Conservation (phyloP, 768 basidiomycete genomes). For the Hericium coralloides region DNA sequence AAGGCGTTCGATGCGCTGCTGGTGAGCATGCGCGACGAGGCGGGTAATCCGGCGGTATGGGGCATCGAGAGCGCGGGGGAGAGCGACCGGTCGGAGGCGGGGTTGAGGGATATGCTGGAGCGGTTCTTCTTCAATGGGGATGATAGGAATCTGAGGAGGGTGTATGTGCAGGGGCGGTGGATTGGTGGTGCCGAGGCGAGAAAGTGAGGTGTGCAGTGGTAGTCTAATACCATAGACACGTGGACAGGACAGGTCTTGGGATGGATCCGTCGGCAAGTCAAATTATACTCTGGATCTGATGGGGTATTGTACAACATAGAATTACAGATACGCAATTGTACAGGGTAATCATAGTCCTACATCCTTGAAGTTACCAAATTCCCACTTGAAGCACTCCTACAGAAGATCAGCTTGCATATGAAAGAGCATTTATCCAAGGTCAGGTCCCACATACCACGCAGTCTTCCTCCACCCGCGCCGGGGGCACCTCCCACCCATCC, state of each 20-base stretch:
- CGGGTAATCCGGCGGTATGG: slow-evolving; percentile 54
- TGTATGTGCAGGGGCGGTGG: slow-evolving; percentile 74
- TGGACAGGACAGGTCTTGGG: no score
- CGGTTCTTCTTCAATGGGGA: slow-evolving; percentile 83
- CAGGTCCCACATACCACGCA: slow-evolving; percentile 42
- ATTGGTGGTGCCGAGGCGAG: slow-evolving; percentile 59
- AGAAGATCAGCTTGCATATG: neutral
- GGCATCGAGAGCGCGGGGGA: slow-evolving; percentile 28
- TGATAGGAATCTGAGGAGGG: slow-evolving; percentile 70
- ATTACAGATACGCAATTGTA: slow-evolving; percentile 1
- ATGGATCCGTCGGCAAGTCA: no score
- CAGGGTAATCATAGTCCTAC: neutral
- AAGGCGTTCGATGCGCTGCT: slow-evolving; percentile 89
- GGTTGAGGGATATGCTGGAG: slow-evolving; percentile 59
- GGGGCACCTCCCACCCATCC: slow-evolving; percentile 41
- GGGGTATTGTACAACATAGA: slow-evolving; percentile 1
- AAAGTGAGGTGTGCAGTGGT: neutral
- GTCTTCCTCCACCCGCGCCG: slow-evolving; percentile 49
- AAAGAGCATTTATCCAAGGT: neutral
- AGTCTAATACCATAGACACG: neutral
- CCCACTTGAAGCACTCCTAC: slow-evolving; percentile 76
- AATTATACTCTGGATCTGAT: neutral
- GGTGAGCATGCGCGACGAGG: slow-evolving; percentile 45
- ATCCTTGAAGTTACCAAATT: slow-evolving; percentile 42
- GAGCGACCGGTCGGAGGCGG: slow-evolving; percentile 18